Evolutionary conservation across 495 filamentous ascomycete genomes (phyloP).

Genomic region (Penicillium psychrofluorescens): DNA sequence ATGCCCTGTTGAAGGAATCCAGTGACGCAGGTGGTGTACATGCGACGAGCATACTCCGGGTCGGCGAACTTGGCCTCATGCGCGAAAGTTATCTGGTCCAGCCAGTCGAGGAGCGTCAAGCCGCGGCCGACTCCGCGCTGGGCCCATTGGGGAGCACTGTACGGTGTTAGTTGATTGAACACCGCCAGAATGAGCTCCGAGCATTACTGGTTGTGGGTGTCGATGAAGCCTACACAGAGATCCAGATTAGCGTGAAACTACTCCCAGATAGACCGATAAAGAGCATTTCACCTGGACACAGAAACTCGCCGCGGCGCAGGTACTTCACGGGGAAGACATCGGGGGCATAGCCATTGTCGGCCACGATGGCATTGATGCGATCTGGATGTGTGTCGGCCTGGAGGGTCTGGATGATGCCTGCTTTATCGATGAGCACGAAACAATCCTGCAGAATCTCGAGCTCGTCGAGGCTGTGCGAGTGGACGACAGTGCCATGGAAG

Average conservation of each 20-base stretch:
- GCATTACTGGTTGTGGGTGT: constrained; percentile 51
- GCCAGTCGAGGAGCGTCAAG: constrained; percentile 53
- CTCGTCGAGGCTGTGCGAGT: constrained; percentile 29
- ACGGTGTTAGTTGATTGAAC: too few relatives aligned
- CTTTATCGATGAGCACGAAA: constrained; percentile 31
- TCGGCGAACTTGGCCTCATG: constrained; percentile 53
- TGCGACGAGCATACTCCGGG: constrained; percentile 39
- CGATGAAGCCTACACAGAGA: constrained; percentile 40
- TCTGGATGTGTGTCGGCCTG: constrained; percentile 6
- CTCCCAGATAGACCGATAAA: too few relatives aligned
- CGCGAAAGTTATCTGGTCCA: constrained; percentile 53
- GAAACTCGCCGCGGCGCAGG: constrained; percentile 43
- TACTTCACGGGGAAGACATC: constrained; percentile 26
- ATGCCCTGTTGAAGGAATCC: constrained; percentile 55
- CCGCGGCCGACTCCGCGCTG: constrained; percentile 53
- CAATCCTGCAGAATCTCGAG: constrained; percentile 44
- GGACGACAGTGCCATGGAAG: constrained; percentile 49
- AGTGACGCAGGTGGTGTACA: constrained; percentile 47
- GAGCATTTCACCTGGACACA: constrained; percentile 31
- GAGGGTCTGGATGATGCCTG: constrained; percentile 37
- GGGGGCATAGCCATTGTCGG: constrained; percentile 21
- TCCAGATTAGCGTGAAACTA: too few relatives aligned
- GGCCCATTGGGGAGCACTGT: constrained; percentile 50
- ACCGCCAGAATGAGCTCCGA: too few relatives aligned
- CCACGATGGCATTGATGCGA: constrained; percentile 14